These are phyloP conservation scores for Irpex sp. DNA, from an alignment of 1,284 basidiomycete genomes.

Conservation along the genomic window DNA sequence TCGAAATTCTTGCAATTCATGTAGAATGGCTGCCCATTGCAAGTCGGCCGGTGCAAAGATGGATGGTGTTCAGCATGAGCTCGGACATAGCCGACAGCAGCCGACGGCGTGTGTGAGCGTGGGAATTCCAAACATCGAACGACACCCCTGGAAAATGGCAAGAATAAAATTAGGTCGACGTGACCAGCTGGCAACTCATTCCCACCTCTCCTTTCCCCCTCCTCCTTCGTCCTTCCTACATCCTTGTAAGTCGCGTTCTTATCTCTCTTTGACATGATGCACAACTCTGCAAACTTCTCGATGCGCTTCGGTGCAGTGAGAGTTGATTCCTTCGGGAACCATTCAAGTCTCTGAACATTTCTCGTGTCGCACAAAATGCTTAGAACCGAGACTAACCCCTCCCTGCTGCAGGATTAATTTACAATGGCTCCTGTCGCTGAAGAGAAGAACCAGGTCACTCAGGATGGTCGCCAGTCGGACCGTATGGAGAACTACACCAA, in stretches of 20 bases:
- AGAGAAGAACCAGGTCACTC: slow-evolving; percentile 19
- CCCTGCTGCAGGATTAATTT: slow-evolving; percentile 4
- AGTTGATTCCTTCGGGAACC: slow-evolving; percentile 31
- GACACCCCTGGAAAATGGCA: background rate
- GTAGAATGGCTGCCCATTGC: no score
- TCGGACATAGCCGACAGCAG: background rate
- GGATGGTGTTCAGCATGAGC: background rate
- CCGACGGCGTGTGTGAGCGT: background rate
- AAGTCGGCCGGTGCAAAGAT: background rate
- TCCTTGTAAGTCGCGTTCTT: slow-evolving; percentile 5
- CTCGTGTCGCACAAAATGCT: background rate
- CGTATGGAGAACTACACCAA: slow-evolving; percentile 91
- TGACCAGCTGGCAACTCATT: background rate
- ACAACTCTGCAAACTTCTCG: slow-evolving; percentile 13
- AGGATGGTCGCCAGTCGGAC: slow-evolving; percentile 75
- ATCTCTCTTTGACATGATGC: slow-evolving; percentile 9
- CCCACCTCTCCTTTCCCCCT: background rate
- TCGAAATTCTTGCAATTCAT: no score
- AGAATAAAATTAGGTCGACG: background rate
- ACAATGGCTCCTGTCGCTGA: slow-evolving; percentile 26
- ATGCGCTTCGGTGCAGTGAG: slow-evolving; percentile 16
- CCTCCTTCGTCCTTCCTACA: background rate
- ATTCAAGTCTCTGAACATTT: slow-evolving; percentile 34
- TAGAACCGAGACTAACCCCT: background rate
- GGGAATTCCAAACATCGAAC: slow-evolving; percentile 1